Conservation (phyloP, 345 rosid genomes). For the Syzygium aromaticum region DNA sequence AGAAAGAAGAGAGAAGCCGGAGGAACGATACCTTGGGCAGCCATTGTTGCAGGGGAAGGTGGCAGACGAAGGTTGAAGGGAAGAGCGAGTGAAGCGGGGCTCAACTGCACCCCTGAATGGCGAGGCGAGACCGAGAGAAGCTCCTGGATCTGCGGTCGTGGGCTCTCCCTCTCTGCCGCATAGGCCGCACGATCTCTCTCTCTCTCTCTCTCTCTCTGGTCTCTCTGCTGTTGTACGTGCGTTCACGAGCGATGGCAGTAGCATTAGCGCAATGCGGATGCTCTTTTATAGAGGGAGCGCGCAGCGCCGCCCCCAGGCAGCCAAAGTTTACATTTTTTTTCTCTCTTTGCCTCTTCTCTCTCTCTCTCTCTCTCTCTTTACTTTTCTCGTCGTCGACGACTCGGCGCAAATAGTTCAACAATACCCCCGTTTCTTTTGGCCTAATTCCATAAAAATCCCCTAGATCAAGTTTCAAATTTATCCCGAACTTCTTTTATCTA, state of each 20-base stretch:
- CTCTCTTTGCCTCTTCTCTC: too few species aligned
- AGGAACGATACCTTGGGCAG: constrained; percentile 20
- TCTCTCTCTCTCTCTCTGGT: background rate
- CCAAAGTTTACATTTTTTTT: accelerated
- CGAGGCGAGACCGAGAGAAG: constrained; percentile 61
- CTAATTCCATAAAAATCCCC: too few species aligned
- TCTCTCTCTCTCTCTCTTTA: background rate
- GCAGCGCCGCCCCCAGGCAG: background rate
- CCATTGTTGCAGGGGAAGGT: constrained; percentile 22
- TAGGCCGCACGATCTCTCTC: background rate
- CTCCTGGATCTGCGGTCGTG: constrained; percentile 66
- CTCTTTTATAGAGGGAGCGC: background rate
- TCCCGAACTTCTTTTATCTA: too few species aligned
- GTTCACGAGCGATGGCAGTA: background rate
- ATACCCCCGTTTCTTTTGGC: too few species aligned
- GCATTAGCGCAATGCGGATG: too few species aligned
- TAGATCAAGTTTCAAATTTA: too few species aligned
- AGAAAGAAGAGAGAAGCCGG: background rate
- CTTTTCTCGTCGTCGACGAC: accelerated
- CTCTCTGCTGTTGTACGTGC: background rate
- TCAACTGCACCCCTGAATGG: constrained; percentile 53
- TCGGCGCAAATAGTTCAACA: background rate
- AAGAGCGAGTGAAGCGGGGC: background rate
- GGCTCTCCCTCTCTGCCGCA: constrained; percentile 69
- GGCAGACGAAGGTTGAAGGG: background rate